phyloP scores from a whole-genome alignment of 2,329 filamentous ascomycete species.

The Claviceps humidiphila region DNA sequence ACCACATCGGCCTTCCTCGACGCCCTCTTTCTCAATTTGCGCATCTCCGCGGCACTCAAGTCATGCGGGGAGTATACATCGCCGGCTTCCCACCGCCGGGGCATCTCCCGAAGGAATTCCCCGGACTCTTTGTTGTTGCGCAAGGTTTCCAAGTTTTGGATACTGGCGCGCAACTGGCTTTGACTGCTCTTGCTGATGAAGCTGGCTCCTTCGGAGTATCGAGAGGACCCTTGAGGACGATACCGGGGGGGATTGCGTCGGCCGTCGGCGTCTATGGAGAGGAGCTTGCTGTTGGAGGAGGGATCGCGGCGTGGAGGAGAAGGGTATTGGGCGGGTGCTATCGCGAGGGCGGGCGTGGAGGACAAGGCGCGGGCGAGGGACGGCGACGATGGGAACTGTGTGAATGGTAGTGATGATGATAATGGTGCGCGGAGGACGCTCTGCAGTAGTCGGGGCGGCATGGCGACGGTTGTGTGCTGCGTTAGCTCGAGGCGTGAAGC shows the following conservation, averaged over 20 bases:
- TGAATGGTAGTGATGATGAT: neutral
- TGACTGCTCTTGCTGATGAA: slow-evolving; percentile 13
- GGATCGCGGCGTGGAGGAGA: slow-evolving; percentile 7
- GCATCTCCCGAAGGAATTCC: slow-evolving; percentile 49
- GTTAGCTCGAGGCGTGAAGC: too few relatives aligned
- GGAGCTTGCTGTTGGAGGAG: slow-evolving; percentile 13
- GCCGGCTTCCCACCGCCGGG: slow-evolving; percentile 59
- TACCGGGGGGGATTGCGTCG: slow-evolving; percentile 6
- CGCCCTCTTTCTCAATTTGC: slow-evolving; percentile 57
- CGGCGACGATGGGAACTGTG: neutral
- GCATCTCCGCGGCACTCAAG: slow-evolving; percentile 62
- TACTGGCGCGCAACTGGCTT: slow-evolving; percentile 20
- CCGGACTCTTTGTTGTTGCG: slow-evolving; percentile 27
- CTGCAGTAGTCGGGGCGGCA: slow-evolving; percentile 27
- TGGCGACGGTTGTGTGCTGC: slow-evolving; percentile 12
- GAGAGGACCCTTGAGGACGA: neutral
- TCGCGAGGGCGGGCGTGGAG: slow-evolving; percentile 14
- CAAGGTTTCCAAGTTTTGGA: slow-evolving; percentile 12
- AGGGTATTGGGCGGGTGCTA: slow-evolving; percentile 12
- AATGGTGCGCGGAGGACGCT: slow-evolving; percentile 11
- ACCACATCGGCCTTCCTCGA: slow-evolving; percentile 58
- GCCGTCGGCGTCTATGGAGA: slow-evolving; percentile 10
- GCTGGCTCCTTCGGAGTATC: slow-evolving; percentile 15
- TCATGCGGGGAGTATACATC: slow-evolving; percentile 90
- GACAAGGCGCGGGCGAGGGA: slow-evolving; percentile 17